These are phyloP conservation scores for Cokeromyces recurvatus DNA, from an alignment of 371 early-diverging fungal genomes.

Conservation along the genomic window DNA sequence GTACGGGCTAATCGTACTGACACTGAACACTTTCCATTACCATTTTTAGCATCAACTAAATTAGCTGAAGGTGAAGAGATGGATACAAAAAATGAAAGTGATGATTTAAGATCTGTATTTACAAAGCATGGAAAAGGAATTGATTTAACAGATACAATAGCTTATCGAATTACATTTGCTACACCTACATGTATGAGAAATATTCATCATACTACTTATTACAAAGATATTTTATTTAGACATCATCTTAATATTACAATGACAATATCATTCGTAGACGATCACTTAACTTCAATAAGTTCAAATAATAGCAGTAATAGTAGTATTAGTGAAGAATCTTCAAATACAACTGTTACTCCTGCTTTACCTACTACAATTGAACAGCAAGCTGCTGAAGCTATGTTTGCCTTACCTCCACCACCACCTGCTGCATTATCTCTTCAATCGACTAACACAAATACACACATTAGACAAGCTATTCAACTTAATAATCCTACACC, in stretches of 20 bases:
- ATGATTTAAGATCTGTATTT: slow-evolving; percentile 17
- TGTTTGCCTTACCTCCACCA: slow-evolving; percentile 6
- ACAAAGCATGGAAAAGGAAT: slow-evolving; percentile 15
- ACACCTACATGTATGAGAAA: slow-evolving; percentile 30
- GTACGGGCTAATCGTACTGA: slow-evolving; percentile 22
- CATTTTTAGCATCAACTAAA: slow-evolving; percentile 11
- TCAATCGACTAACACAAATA: slow-evolving; percentile 6
- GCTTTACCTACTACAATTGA: slow-evolving; percentile 2
- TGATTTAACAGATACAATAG: slow-evolving; percentile 22
- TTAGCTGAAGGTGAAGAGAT: slow-evolving; percentile 14
- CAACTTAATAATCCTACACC: slow-evolving; percentile 1
- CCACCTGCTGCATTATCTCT: slow-evolving; percentile 14
- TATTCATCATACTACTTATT: slow-evolving; percentile 33
- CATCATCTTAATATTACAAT: slow-evolving; percentile 26
- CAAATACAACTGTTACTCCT: neutral
- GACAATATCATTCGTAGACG: slow-evolving; percentile 23
- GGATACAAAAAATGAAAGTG: neutral
- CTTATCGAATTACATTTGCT: slow-evolving; percentile 27
- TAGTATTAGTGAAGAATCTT: neutral
- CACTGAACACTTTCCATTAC: slow-evolving; percentile 15
- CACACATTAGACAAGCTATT: slow-evolving; percentile 5
- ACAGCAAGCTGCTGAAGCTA: slow-evolving; percentile 6
- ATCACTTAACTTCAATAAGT: neutral
- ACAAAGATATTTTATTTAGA: slow-evolving; percentile 23
- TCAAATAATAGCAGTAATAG: slow-evolving; percentile 14